These are phyloP conservation scores for Chlamydomonas eustigma DNA, from an alignment of 139 green algal species.

Conservation along the genomic window DNA sequence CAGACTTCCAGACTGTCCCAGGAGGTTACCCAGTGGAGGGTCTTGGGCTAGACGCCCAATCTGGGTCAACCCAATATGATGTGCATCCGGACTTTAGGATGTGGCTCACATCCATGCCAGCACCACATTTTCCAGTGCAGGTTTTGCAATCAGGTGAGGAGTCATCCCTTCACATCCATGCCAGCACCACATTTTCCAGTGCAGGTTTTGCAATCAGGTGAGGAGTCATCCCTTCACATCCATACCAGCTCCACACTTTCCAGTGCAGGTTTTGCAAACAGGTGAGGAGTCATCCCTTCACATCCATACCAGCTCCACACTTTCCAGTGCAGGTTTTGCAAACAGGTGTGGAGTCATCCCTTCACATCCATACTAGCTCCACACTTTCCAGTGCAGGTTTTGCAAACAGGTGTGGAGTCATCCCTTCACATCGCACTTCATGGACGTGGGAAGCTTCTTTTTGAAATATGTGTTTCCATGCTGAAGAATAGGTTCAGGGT, in stretches of 20 bases:
- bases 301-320: slow-evolving; percentile 74
- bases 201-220: slow-evolving; percentile 23
- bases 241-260: no score
- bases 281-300: no score
- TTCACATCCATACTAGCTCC: slow-evolving; percentile 66
- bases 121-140: slow-evolving; percentile 18
- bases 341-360: slow-evolving; percentile 11
- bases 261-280: slow-evolving; percentile 19
- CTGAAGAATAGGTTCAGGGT: no score
- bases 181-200: no score
- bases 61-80: slow-evolving; percentile 15
- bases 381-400: slow-evolving; percentile 21
- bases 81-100: slow-evolving; percentile 76
- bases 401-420: slow-evolving; percentile 19
- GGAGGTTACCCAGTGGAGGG: no score
- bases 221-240: no score
- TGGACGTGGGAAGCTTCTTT: no score
- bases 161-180: no score
- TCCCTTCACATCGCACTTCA: no score
- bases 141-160: slow-evolving; percentile 21
- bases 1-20: no score
- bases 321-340: slow-evolving; percentile 23
- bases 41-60: no score
- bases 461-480: no score
- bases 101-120: slow-evolving; percentile 78